phyloP scores from a whole-genome alignment of 169 alveolate species.

The Plasmodium gallinaceum region DNA sequence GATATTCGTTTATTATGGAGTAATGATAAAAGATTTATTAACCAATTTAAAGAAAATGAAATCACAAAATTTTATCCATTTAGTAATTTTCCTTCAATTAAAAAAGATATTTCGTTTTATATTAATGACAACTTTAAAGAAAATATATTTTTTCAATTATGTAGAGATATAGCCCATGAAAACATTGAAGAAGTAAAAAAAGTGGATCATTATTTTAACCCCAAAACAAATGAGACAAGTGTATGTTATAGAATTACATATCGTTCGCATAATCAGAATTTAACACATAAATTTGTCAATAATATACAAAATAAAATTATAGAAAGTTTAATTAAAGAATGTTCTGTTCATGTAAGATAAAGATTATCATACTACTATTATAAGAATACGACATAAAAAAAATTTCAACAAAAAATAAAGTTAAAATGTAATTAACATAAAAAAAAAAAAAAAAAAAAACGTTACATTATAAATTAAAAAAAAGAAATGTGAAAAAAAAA shows the following conservation, averaged over 20 bases:
- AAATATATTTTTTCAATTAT: slow-evolving; percentile 47
- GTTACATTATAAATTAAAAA: background rate
- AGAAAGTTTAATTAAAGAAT: slow-evolving; percentile 33
- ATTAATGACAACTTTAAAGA: slow-evolving; percentile 42
- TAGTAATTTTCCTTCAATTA: slow-evolving; percentile 84
- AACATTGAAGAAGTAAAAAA: slow-evolving; percentile 68
- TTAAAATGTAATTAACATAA: no score
- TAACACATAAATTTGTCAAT: slow-evolving; percentile 83
- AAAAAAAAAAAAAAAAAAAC: background rate
- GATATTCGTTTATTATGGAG: slow-evolving; percentile 95
- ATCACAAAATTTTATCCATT: slow-evolving; percentile 79
- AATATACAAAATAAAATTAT: slow-evolving; percentile 75
- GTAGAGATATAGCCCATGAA: slow-evolving; percentile 75
- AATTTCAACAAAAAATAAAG: no score
- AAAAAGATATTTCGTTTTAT: slow-evolving; percentile 84
- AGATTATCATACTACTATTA: background rate
- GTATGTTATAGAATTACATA: slow-evolving; percentile 84
- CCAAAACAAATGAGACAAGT: slow-evolving; percentile 47
- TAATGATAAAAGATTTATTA: slow-evolving; percentile 89
- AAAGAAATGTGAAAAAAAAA: background rate
- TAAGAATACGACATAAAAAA: no score
- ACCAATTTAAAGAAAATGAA: slow-evolving; percentile 82
- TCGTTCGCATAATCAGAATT: slow-evolving; percentile 82
- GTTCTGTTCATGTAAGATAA: slow-evolving; percentile 35
- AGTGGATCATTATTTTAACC: slow-evolving; percentile 54